These are phyloP conservation scores for Aspergillus fructus DNA, from an alignment of 2,329 filamentous ascomycete genomes.

Conservation along the genomic window DNA sequence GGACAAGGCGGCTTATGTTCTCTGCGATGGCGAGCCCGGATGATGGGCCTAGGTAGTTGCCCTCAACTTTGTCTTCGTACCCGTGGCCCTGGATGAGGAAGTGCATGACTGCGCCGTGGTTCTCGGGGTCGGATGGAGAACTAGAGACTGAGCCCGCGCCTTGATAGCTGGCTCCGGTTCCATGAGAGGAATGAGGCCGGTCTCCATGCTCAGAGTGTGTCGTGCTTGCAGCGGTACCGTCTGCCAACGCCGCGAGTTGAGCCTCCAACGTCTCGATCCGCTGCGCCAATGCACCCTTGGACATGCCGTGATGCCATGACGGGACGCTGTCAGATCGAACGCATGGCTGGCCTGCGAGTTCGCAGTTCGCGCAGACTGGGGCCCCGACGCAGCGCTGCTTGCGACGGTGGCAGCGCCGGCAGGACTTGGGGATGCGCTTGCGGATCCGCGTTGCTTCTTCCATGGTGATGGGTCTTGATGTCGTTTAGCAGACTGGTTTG, in stretches of 20 bases:
- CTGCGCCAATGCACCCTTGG: slow-evolving; percentile 22
- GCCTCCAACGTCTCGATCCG: slow-evolving; percentile 22
- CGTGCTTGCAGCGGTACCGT: neutral
- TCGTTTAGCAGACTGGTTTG: neutral
- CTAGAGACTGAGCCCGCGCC: neutral
- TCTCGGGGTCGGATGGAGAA: neutral
- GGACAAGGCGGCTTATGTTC: slow-evolving; percentile 16
- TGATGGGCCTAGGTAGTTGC: slow-evolving; percentile 19
- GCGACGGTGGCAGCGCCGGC: slow-evolving; percentile 24
- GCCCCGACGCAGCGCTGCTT: slow-evolving; percentile 26
- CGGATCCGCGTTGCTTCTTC: slow-evolving; percentile 13
- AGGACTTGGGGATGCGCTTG: slow-evolving; percentile 25
- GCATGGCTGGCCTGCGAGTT: slow-evolving; percentile 20
- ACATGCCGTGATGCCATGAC: slow-evolving; percentile 28
- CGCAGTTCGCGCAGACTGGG: slow-evolving; percentile 22
- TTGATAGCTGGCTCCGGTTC: neutral
- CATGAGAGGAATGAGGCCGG: neutral
- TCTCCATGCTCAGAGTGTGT: neutral
- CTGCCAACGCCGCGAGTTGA: slow-evolving; percentile 13
- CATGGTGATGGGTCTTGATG: neutral
- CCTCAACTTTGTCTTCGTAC: slow-evolving; percentile 1
- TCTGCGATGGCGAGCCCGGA: slow-evolving; percentile 20
- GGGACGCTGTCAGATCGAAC: slow-evolving; percentile 19
- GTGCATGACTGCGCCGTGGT: slow-evolving; percentile 1
- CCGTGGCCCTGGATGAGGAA: slow-evolving; percentile 7